Conservation (phyloP, 306 rosid genomes). For the Castanea mollissima region DNA sequence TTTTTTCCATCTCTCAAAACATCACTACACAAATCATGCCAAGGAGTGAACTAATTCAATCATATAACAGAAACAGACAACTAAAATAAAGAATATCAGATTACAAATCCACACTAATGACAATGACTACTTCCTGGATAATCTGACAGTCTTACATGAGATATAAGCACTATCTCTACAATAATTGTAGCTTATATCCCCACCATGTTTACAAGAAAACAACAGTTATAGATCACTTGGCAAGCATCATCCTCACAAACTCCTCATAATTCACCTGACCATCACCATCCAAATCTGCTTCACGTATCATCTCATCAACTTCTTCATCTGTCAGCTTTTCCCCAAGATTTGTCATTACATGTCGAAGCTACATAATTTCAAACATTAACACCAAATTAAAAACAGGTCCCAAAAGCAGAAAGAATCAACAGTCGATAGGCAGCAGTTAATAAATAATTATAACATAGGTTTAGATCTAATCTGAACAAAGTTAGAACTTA, state of each 20-base stretch:
- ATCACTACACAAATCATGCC: not conserved
- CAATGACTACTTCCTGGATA: not conserved
- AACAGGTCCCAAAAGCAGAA: not conserved
- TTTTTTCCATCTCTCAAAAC: not conserved
- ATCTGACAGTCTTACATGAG: not conserved
- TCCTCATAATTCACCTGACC: slow-evolving; percentile 35
- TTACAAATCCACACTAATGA: not conserved
- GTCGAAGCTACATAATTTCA: slow-evolving; percentile 24
- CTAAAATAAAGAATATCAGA: not conserved
- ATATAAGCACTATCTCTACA: not conserved
- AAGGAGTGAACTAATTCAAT: not conserved
- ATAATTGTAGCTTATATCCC: not conserved
- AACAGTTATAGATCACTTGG: not conserved
- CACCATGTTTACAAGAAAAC: not conserved
- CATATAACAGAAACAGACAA: not conserved
- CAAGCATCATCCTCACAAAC: slow-evolving; percentile 33
- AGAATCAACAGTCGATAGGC: not conserved
- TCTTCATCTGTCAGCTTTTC: slow-evolving; percentile 34
- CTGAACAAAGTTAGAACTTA: not conserved
- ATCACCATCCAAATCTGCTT: slow-evolving; percentile 28
- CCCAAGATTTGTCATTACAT: slow-evolving; percentile 27
- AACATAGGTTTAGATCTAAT: not conserved
- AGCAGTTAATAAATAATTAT: not conserved
- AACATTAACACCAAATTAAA: not conserved
- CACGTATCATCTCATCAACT: slow-evolving; percentile 29